Base-by-base conservation (phyloP, 805 yeast genomes). In the Kazachstania africana region DNA sequence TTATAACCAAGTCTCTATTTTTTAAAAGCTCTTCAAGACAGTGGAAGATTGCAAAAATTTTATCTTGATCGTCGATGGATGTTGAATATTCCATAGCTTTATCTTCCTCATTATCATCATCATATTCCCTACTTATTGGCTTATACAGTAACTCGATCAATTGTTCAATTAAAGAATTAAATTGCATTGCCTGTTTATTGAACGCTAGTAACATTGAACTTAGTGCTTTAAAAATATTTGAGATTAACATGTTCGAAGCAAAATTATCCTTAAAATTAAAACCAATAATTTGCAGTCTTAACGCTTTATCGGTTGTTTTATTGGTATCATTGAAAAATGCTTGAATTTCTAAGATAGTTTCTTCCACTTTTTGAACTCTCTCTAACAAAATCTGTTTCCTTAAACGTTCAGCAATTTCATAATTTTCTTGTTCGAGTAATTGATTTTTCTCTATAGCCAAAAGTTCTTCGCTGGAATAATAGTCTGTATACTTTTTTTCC, bases 61-160 rank as follows among this genome's bases (percentile, higher is more conserved):
- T 64, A 36, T 79, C 93, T 52, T 88, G 97, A 28, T 70, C 76
- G 26, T 72, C 71, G 29, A 88, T 60, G 0, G 94, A 75, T 4
- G 67, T 68, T 9, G 72, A 75, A 53, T 87, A 91, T 45, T 85
- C 96, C 30, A 73, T 79, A 10, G 87, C 85, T 32, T 76, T 73
- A 12, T 46, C 53, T 3, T 75, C 73, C 23, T 48, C 49, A 20
- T 38, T 34, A 3, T 36, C 39, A n/a, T 43, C 44, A 10, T 37
- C 36, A 19, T 36, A 33, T 12, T 35, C 33, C 18, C 40, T 53
- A 3, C 39, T 33, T 10, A 59, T 51, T 2, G 63, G 52, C 17
- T 52, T 39, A 16, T 40, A 44, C 5, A 50, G 38, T 13, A 44
- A 18, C 8, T 27, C 39, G n/a, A 29, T 30, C 12, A 49, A 33